Percentiles rank a stretch among this genome's conserved stretches.
Conservation (phyloP, 441 rosid species). For the Populus trichocarpa region DNA sequence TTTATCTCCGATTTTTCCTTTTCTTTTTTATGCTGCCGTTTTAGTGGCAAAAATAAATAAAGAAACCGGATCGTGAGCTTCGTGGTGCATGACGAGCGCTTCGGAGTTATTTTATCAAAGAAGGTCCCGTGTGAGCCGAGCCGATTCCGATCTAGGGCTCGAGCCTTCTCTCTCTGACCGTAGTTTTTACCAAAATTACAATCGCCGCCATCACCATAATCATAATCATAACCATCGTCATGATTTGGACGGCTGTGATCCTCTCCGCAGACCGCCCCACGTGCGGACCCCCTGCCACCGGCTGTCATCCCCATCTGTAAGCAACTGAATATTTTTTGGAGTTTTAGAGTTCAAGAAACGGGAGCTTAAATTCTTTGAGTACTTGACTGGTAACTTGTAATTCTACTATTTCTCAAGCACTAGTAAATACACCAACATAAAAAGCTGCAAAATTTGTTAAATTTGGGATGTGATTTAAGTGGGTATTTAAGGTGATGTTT, state of each 20-base stretch:
- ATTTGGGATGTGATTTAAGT: not conserved
- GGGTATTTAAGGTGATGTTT: no score
- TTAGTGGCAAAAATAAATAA: not conserved
- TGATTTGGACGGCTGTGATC: slow-evolving; percentile 55
- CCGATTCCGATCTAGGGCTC: slow-evolving; percentile 36
- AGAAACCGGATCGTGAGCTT: not conserved
- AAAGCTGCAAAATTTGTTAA: not conserved
- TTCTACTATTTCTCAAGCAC: not conserved
- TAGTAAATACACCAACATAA: not conserved
- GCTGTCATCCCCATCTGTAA: slow-evolving; percentile 27
- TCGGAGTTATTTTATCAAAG: slow-evolving; percentile 76
- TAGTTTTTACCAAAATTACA: slow-evolving; percentile 19
- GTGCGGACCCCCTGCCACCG: slow-evolving; percentile 33
- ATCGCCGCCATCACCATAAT: slow-evolving; percentile 28
- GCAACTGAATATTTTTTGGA: not conserved
- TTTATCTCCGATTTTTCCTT: not conserved
- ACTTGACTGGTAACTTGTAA: not conserved
- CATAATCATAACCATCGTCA: slow-evolving; percentile 26
- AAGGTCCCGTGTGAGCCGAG: slow-evolving; percentile 68
- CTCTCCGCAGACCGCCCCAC: slow-evolving; percentile 45
- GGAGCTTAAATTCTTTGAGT: not conserved
- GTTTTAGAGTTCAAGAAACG: not conserved
- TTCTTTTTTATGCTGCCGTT: not conserved
- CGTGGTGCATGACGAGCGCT: slow-evolving; percentile 80
- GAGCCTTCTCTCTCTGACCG: slow-evolving; percentile 41